These are phyloP conservation scores for Phytopythium oedochilum DNA, from an alignment of 352 stramenopile genomes.

Conservation along the genomic window DNA sequence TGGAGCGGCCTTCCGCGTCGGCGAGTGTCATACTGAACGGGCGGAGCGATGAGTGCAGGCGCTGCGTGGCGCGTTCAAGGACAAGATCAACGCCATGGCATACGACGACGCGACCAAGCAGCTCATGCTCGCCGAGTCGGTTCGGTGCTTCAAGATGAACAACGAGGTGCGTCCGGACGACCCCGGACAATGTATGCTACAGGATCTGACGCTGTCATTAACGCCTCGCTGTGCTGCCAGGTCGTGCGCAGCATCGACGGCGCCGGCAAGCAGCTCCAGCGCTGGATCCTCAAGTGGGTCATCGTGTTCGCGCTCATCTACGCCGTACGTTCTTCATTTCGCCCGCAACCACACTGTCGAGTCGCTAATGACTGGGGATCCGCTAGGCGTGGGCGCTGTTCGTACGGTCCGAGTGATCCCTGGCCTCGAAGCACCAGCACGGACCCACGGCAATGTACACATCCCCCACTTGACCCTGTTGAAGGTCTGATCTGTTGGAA, in stretches of 20 bases:
- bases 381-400: neutral
- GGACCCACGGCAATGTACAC: too few species aligned
- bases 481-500: too few species aligned
- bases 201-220: neutral
- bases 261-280: slow-evolving; percentile 30
- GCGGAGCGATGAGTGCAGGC: slow-evolving; percentile 25
- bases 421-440: too few species aligned
- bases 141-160: slow-evolving; percentile 61
- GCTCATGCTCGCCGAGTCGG: slow-evolving; percentile 45
- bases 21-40: too few species aligned
- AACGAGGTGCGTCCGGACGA: slow-evolving; percentile 37
- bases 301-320: slow-evolving; percentile 45
- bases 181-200: too few species aligned
- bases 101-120: slow-evolving; percentile 40
- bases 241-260: slow-evolving; percentile 65
- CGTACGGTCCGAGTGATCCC: neutral
- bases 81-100: slow-evolving; percentile 42
- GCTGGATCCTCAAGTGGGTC: slow-evolving; percentile 61
- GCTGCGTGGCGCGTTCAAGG: slow-evolving; percentile 50
- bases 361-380: too few species aligned
- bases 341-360: neutral
- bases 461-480: too few species aligned
- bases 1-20: too few species aligned
- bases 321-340: slow-evolving; percentile 21
- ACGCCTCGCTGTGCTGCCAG: slow-evolving; percentile 12